A percentile compares a stretch with the other conserved stretches of the same genome.
Conservation (phyloP, 495 filamentous ascomycete genomes). For the Hypoxylon rickii region DNA sequence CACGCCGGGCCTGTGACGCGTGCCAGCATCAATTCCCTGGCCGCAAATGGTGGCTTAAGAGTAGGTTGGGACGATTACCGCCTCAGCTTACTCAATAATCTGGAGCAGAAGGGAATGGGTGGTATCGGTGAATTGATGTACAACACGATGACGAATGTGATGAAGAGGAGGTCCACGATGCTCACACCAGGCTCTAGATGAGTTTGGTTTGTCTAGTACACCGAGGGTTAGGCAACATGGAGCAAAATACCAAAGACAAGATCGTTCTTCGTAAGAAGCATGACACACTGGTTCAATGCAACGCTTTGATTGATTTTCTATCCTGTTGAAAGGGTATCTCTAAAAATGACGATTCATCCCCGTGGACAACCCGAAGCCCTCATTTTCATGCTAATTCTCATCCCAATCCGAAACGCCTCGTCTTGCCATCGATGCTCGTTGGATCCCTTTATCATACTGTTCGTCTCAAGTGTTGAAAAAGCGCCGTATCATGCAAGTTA, state of each 20-base stretch:
- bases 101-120: slow-evolving; percentile 66
- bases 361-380: neutral
- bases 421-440: slow-evolving; percentile 1
- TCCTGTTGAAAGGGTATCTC: slow-evolving; percentile 45
- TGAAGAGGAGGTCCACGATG: slow-evolving; percentile 42
- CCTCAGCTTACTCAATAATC: slow-evolving; percentile 69
- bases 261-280: neutral
- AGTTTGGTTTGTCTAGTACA: neutral
- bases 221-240: neutral
- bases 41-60: slow-evolving; percentile 68
- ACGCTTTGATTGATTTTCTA: slow-evolving; percentile 2
- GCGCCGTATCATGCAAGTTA: slow-evolving; percentile 39
- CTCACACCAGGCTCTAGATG: slow-evolving; percentile 2
- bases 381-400: slow-evolving; percentile 5
- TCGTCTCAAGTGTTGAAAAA: slow-evolving; percentile 29
- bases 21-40: slow-evolving; percentile 63
- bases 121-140: slow-evolving; percentile 78
- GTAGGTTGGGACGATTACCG: slow-evolving; percentile 77
- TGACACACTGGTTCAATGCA: neutral
- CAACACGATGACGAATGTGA: slow-evolving; percentile 79
- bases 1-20: slow-evolving; percentile 81
- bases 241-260: neutral
- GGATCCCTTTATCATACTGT: neutral
- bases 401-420: slow-evolving; percentile 25
- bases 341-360: slow-evolving; percentile 1